These are phyloP conservation scores for Globisporangium cylindrosporum DNA, from an alignment of 352 stramenopile species.

Conservation along the genomic window DNA sequence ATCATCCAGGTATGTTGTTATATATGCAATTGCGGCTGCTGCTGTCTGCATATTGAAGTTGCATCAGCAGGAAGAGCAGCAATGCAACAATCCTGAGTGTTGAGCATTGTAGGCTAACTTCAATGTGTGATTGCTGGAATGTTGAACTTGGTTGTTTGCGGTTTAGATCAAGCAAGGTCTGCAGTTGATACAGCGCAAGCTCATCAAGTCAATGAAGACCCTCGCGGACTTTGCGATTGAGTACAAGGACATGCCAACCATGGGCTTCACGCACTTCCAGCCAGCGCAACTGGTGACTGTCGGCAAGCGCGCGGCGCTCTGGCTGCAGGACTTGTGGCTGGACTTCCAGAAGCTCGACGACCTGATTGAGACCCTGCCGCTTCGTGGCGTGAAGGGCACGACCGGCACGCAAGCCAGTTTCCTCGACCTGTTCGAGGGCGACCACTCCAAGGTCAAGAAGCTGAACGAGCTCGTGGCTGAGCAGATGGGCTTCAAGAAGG, in stretches of 20 bases:
- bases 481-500: conserved; percentile 97
- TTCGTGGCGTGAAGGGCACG: conserved; percentile 98
- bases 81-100: background rate
- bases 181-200: conserved; percentile 95
- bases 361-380: conserved; percentile 95
- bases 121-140: conserved; percentile 1
- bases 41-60: background rate
- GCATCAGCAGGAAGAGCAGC: background rate
- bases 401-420: conserved; percentile 99
- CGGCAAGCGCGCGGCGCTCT: conserved; percentile 96
- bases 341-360: conserved; percentile 95
- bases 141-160: conserved; percentile 4
- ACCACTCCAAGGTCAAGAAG: conserved; percentile 96
- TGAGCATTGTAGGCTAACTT: conserved; percentile 4
- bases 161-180: conserved; percentile 91
- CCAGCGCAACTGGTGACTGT: conserved; percentile 98
- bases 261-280: conserved; percentile 99
- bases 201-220: conserved; percentile 95
- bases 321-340: conserved; percentile 97
- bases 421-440: conserved; percentile 97
- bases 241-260: conserved; percentile 96
- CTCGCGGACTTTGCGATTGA: conserved; percentile 92
- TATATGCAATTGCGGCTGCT: background rate
- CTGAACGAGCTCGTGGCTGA: conserved; percentile 95
- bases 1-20: conserved; percentile 87